A percentile compares a stretch with the other conserved stretches of the same genome.
phyloP scores from a whole-genome alignment of 805 yeast genomes.

The Cyberlindnera veronae region DNA sequence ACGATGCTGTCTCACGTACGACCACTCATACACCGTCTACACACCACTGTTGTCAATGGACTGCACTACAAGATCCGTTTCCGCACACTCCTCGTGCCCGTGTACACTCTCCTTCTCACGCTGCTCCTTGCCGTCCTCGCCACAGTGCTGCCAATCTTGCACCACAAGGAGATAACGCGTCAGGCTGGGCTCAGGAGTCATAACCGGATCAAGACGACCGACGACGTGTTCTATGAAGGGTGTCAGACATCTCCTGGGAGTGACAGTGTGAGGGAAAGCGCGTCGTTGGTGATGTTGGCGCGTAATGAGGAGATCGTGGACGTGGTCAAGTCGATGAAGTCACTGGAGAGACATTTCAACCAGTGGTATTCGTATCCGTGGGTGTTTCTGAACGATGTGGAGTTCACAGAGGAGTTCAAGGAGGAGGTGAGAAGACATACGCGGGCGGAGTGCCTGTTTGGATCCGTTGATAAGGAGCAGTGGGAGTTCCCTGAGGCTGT shows the following conservation, averaged over 20 bases:
- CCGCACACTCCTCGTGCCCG: background rate
- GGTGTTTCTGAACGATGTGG: constrained; percentile 81
- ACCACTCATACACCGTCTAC: too few relatives aligned
- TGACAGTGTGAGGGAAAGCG: constrained; percentile 53
- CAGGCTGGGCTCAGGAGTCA: constrained; percentile 3
- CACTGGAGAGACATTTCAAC: constrained; percentile 84
- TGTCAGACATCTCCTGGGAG: too few relatives aligned
- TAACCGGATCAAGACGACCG: constrained; percentile 24
- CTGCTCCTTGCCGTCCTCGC: constrained; percentile 1
- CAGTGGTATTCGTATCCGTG: constrained; percentile 94
- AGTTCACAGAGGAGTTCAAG: constrained; percentile 64
- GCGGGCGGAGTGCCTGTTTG: constrained; percentile 66
- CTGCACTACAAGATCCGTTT: background rate
- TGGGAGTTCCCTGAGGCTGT: constrained; percentile 66
- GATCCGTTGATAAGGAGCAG: constrained; percentile 48
- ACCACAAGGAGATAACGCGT: background rate
- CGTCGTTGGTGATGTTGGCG: constrained; percentile 80
- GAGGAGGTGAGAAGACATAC: constrained; percentile 48
- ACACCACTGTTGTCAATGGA: too few relatives aligned
- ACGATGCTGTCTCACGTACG: too few relatives aligned
- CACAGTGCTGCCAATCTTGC: background rate
- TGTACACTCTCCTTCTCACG: constrained; percentile 3
- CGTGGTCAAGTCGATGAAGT: constrained; percentile 67
- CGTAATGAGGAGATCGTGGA: constrained; percentile 76
- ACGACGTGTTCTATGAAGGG: constrained; percentile 51